phyloP scores from a whole-genome alignment of 176 grass and related monocot genomes.

The Aegilops speltoides region DNA sequence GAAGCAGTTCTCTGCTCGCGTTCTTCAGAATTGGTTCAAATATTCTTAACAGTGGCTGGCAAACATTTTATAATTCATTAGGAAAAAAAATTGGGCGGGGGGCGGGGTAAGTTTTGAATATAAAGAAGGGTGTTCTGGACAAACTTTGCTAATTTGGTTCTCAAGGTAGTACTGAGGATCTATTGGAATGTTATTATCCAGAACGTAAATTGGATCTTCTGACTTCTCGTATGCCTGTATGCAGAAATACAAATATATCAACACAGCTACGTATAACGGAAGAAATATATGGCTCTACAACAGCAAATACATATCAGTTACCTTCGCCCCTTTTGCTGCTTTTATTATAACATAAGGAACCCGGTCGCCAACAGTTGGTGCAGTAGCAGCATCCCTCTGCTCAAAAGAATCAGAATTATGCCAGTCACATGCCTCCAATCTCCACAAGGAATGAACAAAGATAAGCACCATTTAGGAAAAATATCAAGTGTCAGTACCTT shows the following conservation, averaged over 20 bases:
- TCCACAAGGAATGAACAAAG: conserved; percentile 8
- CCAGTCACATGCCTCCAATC: background rate
- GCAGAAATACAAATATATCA: conserved; percentile 40
- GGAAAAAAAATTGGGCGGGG: background rate
- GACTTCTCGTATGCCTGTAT: conserved; percentile 95
- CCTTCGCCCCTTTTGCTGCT: conserved; percentile 97
- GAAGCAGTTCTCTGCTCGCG: conserved; percentile 92
- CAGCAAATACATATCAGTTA: conserved; percentile 7
- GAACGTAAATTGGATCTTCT: conserved; percentile 98
- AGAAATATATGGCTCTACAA: background rate
- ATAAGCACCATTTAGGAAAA: background rate
- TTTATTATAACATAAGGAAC: conserved; percentile 99
- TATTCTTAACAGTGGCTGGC: conserved; percentile 89
- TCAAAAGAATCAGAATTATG: conserved; percentile 42
- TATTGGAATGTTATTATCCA: conserved; percentile 97
- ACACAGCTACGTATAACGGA: background rate
- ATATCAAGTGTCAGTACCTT: conserved; percentile 55
- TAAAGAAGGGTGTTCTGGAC: conserved; percentile 8
- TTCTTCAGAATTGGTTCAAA: conserved; percentile 98
- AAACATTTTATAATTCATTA: conserved; percentile 9
- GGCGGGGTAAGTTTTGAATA: background rate
- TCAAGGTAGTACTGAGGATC: conserved; percentile 98
- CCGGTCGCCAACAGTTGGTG: conserved; percentile 94
- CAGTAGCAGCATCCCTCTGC: conserved; percentile 95
- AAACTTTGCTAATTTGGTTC: conserved; percentile 98